phyloP scores from a whole-genome alignment of 1,139 yeast species.

The Saccharomyces hybrid region DNA sequence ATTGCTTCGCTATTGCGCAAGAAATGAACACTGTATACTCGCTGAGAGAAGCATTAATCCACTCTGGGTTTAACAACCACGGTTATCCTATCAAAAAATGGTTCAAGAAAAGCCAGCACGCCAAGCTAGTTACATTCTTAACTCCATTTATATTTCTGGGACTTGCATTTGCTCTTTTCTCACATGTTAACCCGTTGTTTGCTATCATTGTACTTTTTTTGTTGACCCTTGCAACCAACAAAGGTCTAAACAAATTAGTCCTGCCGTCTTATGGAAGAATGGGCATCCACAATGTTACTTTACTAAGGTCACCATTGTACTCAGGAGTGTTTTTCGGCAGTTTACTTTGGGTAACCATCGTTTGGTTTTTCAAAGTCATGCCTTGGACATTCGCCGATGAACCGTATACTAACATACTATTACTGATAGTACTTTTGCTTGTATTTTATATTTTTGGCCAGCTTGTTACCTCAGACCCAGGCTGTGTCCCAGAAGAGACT shows the following conservation, averaged over 20 bases:
- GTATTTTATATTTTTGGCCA: conserved; percentile 44
- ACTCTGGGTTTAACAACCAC: conserved; percentile 41
- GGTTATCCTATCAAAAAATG: conserved; percentile 35
- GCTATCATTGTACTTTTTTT: conserved; percentile 21
- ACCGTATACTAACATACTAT: conserved; percentile 34
- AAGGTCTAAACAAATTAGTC: conserved; percentile 28
- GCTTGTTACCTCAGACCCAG: conserved; percentile 74
- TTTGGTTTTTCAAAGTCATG: conserved; percentile 48
- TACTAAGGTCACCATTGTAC: conserved; percentile 57
- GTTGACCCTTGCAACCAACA: conserved; percentile 18
- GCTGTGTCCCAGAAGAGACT: conserved; percentile 54
- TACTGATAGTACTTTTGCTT: conserved; percentile 36
- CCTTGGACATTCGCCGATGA: conserved; percentile 40
- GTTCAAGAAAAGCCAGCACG: conserved; percentile 39
- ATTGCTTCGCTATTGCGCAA: conserved; percentile 60
- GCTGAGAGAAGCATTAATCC: conserved; percentile 52
- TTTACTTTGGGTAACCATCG: conserved; percentile 53
- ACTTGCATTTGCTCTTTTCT: conserved; percentile 32
- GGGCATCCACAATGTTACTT: conserved; percentile 32
- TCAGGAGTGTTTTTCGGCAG: conserved; percentile 72
- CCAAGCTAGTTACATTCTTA: conserved; percentile 54
- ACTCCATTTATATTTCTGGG: conserved; percentile 54
- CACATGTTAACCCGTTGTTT: conserved; percentile 25
- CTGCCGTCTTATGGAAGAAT: conserved; percentile 47
- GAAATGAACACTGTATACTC: conserved; percentile 67